Base-by-base conservation (phyloP, 2,329 filamentous ascomycete species). In the Sporothrix dimorphospora region DNA sequence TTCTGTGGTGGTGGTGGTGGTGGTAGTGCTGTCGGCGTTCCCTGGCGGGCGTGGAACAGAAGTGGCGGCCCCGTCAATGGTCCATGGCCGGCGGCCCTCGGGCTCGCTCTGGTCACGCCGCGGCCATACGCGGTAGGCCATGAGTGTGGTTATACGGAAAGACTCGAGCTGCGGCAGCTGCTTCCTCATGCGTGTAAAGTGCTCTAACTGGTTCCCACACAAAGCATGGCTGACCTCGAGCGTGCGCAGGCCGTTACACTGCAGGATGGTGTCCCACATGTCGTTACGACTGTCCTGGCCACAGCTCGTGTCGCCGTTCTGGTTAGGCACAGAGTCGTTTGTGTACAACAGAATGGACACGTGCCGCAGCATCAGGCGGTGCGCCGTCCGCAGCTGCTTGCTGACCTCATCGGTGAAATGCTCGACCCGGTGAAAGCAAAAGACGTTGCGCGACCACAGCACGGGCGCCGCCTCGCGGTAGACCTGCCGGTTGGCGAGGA, bases 391-490 rank as follows among this genome's bases (percentile, higher is more conserved):
- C 65, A 75, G 71, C 4, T 70, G 66, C 9, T 53, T 21, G 53
- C 70, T 61, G n/a, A 75, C 42, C 11, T 74, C 68, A 8, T 38
- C 4, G 6, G 7, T 16, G 16, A 75, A 67, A 3, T 72, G 5
- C 8, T 38, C n/a, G 14, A 68, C 21, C 1, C 45, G 21, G 11
- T 3, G 59, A n/a, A 75, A 72, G 59, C 66, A 74, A 70, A 65
- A 75, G 0, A 67, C 47, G 67, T 76, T 76, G 5, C 49, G 27
- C 2, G 72, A 47, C 75, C 75, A 76, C 49, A 76, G 74, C 1
- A 75, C 49, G 14, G 51, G 47, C 0, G 74, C 74, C 0, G 75
- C 75, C 45, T 76, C 75, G 53, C 9, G 6, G 51, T 75, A 66
- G 61, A 75, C 61, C 68, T 73, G 73, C 4, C 74, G 74, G 67